phyloP scores from a whole-genome alignment of 331 rosid genomes.

The Rosa hybrid region DNA sequence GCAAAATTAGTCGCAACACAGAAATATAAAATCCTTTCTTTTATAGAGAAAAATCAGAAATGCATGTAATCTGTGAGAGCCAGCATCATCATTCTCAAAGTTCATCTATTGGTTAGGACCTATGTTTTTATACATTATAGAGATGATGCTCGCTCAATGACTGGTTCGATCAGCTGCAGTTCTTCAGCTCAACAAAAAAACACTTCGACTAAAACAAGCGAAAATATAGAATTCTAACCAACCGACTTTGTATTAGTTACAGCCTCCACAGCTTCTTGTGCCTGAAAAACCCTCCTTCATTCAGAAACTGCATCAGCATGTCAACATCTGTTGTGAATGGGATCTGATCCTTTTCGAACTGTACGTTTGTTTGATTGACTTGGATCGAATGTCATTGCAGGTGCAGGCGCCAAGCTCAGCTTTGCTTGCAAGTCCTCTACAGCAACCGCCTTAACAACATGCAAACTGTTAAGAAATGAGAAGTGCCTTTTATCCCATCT shows the following conservation, averaged over 20 bases:
- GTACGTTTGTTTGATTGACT: constrained; percentile 64
- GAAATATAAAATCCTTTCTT: constrained; percentile 18
- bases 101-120: constrained; percentile 53
- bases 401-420: constrained; percentile 62
- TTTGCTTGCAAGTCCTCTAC: constrained; percentile 45
- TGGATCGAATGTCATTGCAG: constrained; percentile 58
- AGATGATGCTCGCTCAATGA: constrained; percentile 38
- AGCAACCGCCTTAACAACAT: constrained; percentile 44
- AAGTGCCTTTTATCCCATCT: constrained; percentile 48
- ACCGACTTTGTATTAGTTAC: constrained; percentile 37
- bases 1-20: constrained; percentile 16
- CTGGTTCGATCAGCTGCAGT: constrained; percentile 40
- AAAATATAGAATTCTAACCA: constrained; percentile 43
- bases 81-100: constrained; percentile 39
- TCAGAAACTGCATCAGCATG: constrained; percentile 28
- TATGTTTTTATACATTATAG: constrained; percentile 48
- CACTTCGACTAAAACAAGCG: constrained; percentile 28
- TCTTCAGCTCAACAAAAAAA: constrained; percentile 45
- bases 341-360: constrained; percentile 73
- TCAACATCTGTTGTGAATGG: constrained; percentile 82
- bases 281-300: constrained; percentile 27
- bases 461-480: constrained; percentile 45
- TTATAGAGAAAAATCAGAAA: constrained; percentile 20
- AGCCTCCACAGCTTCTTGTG: constrained; percentile 21
- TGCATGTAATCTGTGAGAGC: constrained; percentile 41